Percentiles rank a stretch among this genome's conserved stretches.
phyloP scores from a whole-genome alignment of 2,329 filamentous ascomycete genomes.

The Colletotrichum liriopes region DNA sequence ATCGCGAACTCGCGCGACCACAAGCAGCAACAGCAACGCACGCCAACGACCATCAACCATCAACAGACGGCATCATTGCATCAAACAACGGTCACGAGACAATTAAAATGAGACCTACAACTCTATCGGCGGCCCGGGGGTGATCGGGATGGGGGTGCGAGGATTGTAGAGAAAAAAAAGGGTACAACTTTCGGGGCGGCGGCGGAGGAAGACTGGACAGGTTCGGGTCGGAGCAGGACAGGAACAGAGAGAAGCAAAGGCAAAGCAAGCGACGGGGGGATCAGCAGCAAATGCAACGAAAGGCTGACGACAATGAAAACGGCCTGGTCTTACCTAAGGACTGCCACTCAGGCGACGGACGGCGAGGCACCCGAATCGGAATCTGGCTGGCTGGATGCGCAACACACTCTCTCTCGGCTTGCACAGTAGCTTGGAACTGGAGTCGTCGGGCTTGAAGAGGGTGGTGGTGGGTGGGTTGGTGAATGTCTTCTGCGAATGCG shows the following conservation, averaged over 20 bases:
- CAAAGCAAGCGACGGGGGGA: slow-evolving; percentile 14
- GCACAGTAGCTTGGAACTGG: slow-evolving; percentile 27
- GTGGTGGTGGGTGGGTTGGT: slow-evolving; percentile 11
- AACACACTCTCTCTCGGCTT: neutral
- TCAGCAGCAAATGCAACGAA: slow-evolving; percentile 16
- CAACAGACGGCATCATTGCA: slow-evolving; percentile 44
- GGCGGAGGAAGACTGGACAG: slow-evolving; percentile 30
- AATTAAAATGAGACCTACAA: slow-evolving; percentile 44
- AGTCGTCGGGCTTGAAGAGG: slow-evolving; percentile 11
- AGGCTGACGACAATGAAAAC: slow-evolving; percentile 11
- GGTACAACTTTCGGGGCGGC: slow-evolving; percentile 43
- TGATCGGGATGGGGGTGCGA: slow-evolving; percentile 48
- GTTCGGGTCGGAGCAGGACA: slow-evolving; percentile 17
- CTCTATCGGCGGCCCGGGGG: slow-evolving; percentile 50
- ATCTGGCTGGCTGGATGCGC: slow-evolving; percentile 1
- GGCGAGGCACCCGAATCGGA: slow-evolving; percentile 8
- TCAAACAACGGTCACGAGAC: slow-evolving; percentile 50
- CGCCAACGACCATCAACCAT: slow-evolving; percentile 46
- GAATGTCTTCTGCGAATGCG: slow-evolving; percentile 15
- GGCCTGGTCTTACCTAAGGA: slow-evolving; percentile 40
- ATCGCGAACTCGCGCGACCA: slow-evolving; percentile 38
- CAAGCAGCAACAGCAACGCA: slow-evolving; percentile 46
- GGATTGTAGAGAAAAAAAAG: slow-evolving; percentile 45
- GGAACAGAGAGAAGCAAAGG: neutral
- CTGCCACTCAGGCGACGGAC: slow-evolving; percentile 16